Evolutionary conservation across 352 stramenopile genomes (phyloP), one percentile per base, ranked within the genome.

Genomic region (Pilasporangium apinafurcum): DNA sequence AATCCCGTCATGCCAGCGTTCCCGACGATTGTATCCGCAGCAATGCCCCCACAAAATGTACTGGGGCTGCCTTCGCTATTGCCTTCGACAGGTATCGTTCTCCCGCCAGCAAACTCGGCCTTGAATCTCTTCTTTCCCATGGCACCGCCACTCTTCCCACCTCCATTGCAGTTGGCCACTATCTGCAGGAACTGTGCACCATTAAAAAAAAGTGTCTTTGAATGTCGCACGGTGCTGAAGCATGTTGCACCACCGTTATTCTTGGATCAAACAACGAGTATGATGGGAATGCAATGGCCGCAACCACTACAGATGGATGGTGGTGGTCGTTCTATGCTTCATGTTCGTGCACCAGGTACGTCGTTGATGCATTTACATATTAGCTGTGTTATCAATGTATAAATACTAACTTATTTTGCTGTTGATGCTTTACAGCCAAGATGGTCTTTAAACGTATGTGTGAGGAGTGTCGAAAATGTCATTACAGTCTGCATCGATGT

Each of bases 401-500:
- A 56, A 37, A 37, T 20, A 2, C 32, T 16, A 7, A 37, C 22
- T 16, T 4, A 16, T 37, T 8, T 21, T 31, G 13, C 25, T 44
- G 20, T 37, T 37, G 17, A 5, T 34, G 37, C 10, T 10, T n/a
- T 54, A 51, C 37, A 41, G 64, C 55, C 37, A 33, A 33, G n/a
- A 28, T 44, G 8, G 13, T 46, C 21, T 79, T 84, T 41, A 81
- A 81, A 45, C 62, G 70, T 33, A 77, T 86, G 58, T 91, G 78
- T 24, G 70, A 79, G 43, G 65, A 78, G 5, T 91, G 78, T 43
- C 67, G 71, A 9, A 81, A 83, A 26, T 51, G 70, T 28, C 78
- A 91, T 37, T 67, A 74, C 13, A 86, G 78, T 37, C 45, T 86
- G 25, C 65, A 80, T 17, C 57, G 72, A 31, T 91, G 78, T 44